Evolutionary conservation across 2,329 filamentous ascomycete genomes (phyloP).

Genomic region (Curvularia verruculosa): DNA sequence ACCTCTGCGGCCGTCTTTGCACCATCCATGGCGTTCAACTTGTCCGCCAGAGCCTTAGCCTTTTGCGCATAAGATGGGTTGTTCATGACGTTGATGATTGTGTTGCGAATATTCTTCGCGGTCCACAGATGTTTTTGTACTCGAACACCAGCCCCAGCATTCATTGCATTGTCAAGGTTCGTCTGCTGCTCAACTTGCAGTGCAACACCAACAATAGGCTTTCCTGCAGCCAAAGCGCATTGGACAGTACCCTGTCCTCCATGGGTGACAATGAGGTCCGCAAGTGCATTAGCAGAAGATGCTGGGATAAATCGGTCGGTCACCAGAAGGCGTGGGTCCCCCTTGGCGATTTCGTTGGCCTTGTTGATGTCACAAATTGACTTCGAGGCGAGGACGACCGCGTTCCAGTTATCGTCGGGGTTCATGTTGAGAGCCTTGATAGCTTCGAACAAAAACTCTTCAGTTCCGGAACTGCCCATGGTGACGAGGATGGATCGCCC

Average conservation of each 20-base stretch:
- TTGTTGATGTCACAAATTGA: constrained; percentile 41
- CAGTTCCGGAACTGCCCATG: constrained; percentile 42
- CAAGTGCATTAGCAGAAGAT: constrained; percentile 36
- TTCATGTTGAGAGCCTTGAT: constrained; percentile 37
- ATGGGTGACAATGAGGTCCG: constrained; percentile 38
- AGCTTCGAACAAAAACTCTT: constrained; percentile 41
- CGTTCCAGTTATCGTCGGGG: constrained; percentile 38
- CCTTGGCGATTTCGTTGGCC: constrained; percentile 29
- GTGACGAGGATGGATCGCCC: constrained; percentile 38
- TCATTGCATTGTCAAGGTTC: constrained; percentile 45
- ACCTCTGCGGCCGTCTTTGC: constrained; percentile 37
- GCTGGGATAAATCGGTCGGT: constrained; percentile 43
- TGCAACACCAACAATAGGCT: constrained; percentile 41
- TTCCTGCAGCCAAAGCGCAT: constrained; percentile 40
- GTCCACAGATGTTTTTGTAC: constrained; percentile 40
- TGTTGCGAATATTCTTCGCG: constrained; percentile 35
- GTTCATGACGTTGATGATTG: constrained; percentile 32
- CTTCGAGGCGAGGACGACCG: constrained; percentile 38
- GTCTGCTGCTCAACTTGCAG: constrained; percentile 44
- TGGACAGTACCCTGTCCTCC: constrained; percentile 44
- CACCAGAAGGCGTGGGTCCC: constrained; percentile 36
- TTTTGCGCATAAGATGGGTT: constrained; percentile 34
- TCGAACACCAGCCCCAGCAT: constrained; percentile 39
- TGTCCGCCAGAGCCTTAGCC: constrained; percentile 32
- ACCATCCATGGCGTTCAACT: constrained; percentile 38